Evolutionary conservation across 768 basidiomycete species (phyloP).

Genomic region (Suillus decipiens): DNA sequence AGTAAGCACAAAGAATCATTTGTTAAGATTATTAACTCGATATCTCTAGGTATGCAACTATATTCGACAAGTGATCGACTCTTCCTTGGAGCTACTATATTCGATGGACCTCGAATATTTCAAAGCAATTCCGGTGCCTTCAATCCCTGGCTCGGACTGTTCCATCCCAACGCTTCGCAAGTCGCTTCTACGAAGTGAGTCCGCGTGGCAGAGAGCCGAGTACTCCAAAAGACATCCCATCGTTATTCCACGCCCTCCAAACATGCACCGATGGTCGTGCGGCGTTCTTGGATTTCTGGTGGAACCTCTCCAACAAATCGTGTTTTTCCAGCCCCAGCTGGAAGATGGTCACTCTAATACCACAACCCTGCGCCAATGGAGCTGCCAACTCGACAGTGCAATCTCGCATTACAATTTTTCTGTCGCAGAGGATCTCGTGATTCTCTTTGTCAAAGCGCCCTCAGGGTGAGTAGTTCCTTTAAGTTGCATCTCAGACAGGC

Average conservation of each 20-base stretch:
- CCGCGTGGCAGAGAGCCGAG: not conserved
- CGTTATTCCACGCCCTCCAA: not conserved
- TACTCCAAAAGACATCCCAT: not conserved
- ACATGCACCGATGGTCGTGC: not conserved
- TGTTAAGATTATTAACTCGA: not conserved
- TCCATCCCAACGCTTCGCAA: not conserved
- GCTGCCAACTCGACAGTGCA: not conserved
- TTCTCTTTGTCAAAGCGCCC: not conserved
- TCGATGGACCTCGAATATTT: not conserved
- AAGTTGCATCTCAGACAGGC: not conserved
- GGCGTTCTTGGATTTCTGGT: not conserved
- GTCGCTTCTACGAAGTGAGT: not conserved
- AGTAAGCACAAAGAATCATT: not conserved
- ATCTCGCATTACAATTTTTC: not conserved
- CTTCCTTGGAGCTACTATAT: not conserved
- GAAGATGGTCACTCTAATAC: not conserved
- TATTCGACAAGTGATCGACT: not conserved
- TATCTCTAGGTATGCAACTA: not conserved
- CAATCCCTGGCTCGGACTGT: not conserved
- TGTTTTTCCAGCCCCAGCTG: not conserved
- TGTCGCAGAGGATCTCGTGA: not conserved
- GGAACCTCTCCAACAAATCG: not conserved
- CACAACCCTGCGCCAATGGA: not conserved
- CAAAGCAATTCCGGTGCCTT: not conserved
- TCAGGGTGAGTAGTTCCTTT: not conserved